These are phyloP conservation scores for Wickerhamiella galacta DNA, from an alignment of 805 yeast genomes.

Conservation along the genomic window DNA sequence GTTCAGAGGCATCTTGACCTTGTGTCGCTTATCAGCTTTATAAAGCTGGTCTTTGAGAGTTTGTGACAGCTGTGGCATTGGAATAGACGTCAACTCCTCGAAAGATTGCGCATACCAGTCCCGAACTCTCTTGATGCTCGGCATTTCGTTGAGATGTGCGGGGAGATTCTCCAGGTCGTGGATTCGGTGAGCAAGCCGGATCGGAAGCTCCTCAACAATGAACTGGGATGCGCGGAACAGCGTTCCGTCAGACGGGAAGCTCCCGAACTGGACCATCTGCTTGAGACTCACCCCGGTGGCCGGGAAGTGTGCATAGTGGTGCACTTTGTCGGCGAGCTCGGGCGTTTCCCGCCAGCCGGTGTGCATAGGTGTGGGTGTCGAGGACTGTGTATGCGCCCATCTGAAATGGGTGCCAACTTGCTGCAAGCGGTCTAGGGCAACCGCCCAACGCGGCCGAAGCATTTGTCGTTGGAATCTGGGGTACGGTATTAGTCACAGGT, in stretches of 20 bases:
- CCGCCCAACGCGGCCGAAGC: too few species aligned
- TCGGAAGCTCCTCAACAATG: constrained; percentile 73
- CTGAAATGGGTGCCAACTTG: too few species aligned
- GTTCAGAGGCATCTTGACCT: constrained; percentile 10
- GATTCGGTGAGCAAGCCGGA: constrained; percentile 70
- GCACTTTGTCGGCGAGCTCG: constrained; percentile 36
- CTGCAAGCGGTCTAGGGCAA: too few species aligned
- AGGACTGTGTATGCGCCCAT: too few species aligned
- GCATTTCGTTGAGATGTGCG: constrained; percentile 51
- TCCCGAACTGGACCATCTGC: constrained; percentile 87
- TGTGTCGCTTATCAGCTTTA: constrained; percentile 10
- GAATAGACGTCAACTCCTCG: constrained; percentile 51
- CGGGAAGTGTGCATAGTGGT: constrained; percentile 51
- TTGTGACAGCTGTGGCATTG: constrained; percentile 36
- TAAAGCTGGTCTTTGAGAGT: constrained; percentile 21
- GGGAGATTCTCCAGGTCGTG: constrained; percentile 73
- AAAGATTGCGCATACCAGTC: constrained; percentile 88
- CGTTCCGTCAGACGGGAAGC: constrained; percentile 59
- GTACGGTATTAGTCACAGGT: too few species aligned
- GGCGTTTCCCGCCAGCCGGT: constrained; percentile 14
- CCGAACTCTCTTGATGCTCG: constrained; percentile 56
- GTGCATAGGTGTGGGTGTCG: too few species aligned
- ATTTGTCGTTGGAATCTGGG: too few species aligned
- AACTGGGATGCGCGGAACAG: constrained; percentile 71
- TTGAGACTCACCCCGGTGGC: constrained; percentile 73